Base-by-base conservation (phyloP, 2,329 filamentous ascomycete genomes). In the Trichothecium sympodiale region DNA sequence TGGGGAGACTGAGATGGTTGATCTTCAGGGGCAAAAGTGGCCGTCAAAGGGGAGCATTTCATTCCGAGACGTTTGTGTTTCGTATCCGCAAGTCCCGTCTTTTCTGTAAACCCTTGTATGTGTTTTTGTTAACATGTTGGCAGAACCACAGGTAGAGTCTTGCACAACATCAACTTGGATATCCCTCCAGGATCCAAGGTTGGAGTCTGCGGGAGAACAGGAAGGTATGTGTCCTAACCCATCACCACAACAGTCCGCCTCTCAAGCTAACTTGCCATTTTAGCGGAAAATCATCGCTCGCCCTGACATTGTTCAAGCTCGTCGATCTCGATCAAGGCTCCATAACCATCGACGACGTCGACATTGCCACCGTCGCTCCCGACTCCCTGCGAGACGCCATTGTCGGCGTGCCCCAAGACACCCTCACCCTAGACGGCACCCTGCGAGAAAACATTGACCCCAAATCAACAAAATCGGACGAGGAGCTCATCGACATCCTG, bases 341-440 rank as follows among this genome's bases (percentile, higher is more conserved):
- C 4, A 60, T 69, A 23, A 37, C 41, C 0, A 62, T 71, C 31
- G 67, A 73, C 42, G 53, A 43, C 17, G 35, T 63, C 0, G 50
- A 58, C 2, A 53, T 65, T 4, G 27, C 48, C 26, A 41, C 40
- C 2, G 48, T 73, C 12, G 44, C 62, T 30, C 59, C 63, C 4
- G 17, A 51, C 2, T 43, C 48, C 1, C 51, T 73, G 1, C 63
- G 68, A 4, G 48, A 57, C 15, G 59, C 56, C 6, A 49, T 74
- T 29, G 64, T 66, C 31, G 60, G 62, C 13, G 45, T 74, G 2
- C 63, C 70, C 1, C 70, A 74, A 46, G 67, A 74, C 8, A 49
- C 65, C 0, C 57, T 67, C 8, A 64, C 71, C 43, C 48, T 71
- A 3, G 58, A 58, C 1, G 61, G 57, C 18, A 58, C 54, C 2